These are phyloP conservation scores for Nannochloropsis salina DNA, from an alignment of 108 stramenopile species.

Conservation along the genomic window DNA sequence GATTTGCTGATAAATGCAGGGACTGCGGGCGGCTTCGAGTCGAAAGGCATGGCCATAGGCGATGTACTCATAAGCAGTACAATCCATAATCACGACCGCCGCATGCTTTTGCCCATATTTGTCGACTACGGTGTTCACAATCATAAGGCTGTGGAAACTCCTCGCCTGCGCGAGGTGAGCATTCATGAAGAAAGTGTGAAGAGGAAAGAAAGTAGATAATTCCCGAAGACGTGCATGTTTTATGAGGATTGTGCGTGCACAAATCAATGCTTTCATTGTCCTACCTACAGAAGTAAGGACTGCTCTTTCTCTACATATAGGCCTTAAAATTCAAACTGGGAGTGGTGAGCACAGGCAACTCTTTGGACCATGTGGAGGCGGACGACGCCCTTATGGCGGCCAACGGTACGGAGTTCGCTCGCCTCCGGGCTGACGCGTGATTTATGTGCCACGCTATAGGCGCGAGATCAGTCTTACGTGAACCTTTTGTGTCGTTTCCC, in stretches of 20 bases:
- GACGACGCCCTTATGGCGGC: constrained; percentile 68
- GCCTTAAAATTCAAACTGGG: constrained; percentile 68
- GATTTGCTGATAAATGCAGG: constrained; percentile 87
- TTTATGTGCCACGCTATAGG: not conserved
- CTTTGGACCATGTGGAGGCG: constrained; percentile 71
- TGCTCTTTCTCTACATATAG: not conserved
- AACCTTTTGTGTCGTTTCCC: not conserved
- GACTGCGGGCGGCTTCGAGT: constrained; percentile 86
- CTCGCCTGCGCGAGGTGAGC: constrained; percentile 49
- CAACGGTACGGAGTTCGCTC: constrained; percentile 39
- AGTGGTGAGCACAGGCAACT: constrained; percentile 83
- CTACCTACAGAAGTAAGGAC: not conserved
- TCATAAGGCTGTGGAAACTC: constrained; percentile 40
- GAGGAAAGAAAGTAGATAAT: no score
- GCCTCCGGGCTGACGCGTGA: not conserved
- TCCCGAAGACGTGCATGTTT: not conserved
- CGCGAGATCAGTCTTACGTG: not conserved
- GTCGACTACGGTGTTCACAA: constrained; percentile 72
- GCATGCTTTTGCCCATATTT: constrained; percentile 91
- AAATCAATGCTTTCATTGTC: not conserved
- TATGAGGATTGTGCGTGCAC: not conserved
- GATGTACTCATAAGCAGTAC: constrained; percentile 80
- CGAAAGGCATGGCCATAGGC: constrained; percentile 80
- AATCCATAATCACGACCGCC: constrained; percentile 87
- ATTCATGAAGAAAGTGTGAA: not conserved